These are phyloP conservation scores for Aspergillus neoniger DNA, from an alignment of 2,329 filamentous ascomycete genomes.

Conservation along the genomic window DNA sequence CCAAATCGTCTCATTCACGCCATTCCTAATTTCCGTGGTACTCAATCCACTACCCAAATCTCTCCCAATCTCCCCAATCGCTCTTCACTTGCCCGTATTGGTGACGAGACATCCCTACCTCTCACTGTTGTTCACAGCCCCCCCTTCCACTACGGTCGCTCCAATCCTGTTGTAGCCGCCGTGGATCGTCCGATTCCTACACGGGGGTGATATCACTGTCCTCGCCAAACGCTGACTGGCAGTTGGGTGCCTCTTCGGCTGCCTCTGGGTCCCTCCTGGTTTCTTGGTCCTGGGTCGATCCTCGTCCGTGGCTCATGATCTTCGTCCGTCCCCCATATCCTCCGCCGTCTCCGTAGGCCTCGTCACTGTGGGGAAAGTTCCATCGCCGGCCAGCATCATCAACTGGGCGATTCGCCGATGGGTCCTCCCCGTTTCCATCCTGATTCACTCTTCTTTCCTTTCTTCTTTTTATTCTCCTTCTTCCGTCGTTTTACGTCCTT, in stretches of 20 bases:
- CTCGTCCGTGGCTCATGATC: conserved; percentile 22
- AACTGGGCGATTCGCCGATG: conserved; percentile 13
- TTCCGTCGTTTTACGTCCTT: conserved; percentile 6
- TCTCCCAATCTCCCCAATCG: neutral
- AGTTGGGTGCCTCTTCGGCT: neutral
- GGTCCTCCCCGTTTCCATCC: conserved; percentile 16
- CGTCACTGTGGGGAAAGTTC: conserved; percentile 27
- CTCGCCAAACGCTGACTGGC: neutral
- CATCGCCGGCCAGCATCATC: conserved; percentile 10
- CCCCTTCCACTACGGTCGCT: neutral
- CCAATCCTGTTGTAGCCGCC: conserved; percentile 3
- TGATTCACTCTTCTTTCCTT: conserved; percentile 8
- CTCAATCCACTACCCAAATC: neutral
- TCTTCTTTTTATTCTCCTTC: conserved; percentile 11
- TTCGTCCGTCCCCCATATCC: conserved; percentile 19
- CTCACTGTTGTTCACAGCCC: neutral
- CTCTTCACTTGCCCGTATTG: neutral
- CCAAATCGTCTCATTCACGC: neutral
- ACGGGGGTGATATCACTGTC: conserved; percentile 7
- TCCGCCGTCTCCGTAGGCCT: conserved; percentile 27
- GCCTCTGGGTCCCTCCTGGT: neutral
- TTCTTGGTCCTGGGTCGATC: conserved; percentile 7
- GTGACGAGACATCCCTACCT: neutral
- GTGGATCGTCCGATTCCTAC: conserved; percentile 5
- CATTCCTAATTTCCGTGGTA: neutral